These are phyloP conservation scores for Paspalum vaginatum DNA, from an alignment of 176 grass and related monocot genomes.

Conservation along the genomic window DNA sequence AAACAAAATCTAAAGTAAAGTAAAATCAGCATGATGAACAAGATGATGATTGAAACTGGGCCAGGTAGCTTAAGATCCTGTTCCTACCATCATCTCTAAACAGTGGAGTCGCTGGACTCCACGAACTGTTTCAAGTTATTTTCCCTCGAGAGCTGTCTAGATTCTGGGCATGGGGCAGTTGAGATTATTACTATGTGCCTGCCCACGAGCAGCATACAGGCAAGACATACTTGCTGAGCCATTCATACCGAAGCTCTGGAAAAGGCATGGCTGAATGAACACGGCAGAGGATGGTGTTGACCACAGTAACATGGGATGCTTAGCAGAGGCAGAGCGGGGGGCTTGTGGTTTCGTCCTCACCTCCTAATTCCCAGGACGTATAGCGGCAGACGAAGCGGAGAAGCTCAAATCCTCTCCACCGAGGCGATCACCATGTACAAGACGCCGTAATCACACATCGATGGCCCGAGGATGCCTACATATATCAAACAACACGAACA, in stretches of 20 bases:
- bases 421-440: background rate
- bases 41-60: background rate
- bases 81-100: background rate
- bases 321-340: background rate
- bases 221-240: background rate
- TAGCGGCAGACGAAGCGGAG: background rate
- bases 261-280: background rate
- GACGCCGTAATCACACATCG: background rate
- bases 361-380: background rate
- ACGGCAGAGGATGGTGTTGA: background rate
- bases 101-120: background rate
- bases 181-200: background rate
- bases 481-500: background rate
- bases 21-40: slow-evolving; percentile 32
- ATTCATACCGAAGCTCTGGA: background rate
- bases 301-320: slow-evolving; percentile 6
- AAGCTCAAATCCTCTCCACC: slow-evolving; percentile 7
- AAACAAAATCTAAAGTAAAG: slow-evolving; percentile 9
- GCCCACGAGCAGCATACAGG: background rate
- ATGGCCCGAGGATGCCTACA: too few relatives aligned
- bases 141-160: background rate
- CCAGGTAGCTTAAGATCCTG: slow-evolving; percentile 18
- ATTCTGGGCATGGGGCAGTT: background rate
- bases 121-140: background rate
- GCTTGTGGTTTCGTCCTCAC: background rate